These are phyloP conservation scores for Lachnellula cervina DNA, from an alignment of 2,329 filamentous ascomycete species.

Conservation along the genomic window DNA sequence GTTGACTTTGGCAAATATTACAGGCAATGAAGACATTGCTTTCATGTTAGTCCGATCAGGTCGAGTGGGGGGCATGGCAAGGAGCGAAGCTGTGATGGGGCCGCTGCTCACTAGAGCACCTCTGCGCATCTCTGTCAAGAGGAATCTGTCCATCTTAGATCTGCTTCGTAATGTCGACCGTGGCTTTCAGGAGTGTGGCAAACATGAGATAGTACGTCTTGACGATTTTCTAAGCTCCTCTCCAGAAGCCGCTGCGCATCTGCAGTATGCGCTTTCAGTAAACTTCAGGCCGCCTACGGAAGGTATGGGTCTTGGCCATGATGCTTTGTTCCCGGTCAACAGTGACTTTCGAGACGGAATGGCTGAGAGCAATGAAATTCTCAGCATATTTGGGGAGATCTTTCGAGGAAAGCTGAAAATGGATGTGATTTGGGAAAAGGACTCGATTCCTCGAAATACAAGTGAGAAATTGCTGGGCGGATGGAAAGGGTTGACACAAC, in stretches of 20 bases:
- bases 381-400: neutral
- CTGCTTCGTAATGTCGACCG: neutral
- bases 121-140: constrained; percentile 2
- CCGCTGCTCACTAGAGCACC: constrained; percentile 2
- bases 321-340: constrained; percentile 1
- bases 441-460: neutral
- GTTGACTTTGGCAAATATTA: no score
- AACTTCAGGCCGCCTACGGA: constrained; percentile 1
- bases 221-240: neutral
- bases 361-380: neutral
- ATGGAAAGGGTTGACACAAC: neutral
- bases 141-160: neutral
- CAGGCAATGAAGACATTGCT: no score
- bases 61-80: no score
- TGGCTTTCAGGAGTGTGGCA: constrained; percentile 1
- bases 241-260: constrained; percentile 1
- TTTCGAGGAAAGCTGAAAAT: constrained; percentile 2
- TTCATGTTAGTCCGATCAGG: no score
- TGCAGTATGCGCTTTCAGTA: constrained; percentile 1
- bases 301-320: neutral
- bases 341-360: constrained; percentile 3
- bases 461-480: neutral
- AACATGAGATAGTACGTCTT: neutral
- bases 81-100: no score
- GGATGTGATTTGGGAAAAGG: constrained; percentile 1